phyloP scores from a whole-genome alignment of 2,329 filamentous ascomycete species.

The Scedosporium dehoogii region DNA sequence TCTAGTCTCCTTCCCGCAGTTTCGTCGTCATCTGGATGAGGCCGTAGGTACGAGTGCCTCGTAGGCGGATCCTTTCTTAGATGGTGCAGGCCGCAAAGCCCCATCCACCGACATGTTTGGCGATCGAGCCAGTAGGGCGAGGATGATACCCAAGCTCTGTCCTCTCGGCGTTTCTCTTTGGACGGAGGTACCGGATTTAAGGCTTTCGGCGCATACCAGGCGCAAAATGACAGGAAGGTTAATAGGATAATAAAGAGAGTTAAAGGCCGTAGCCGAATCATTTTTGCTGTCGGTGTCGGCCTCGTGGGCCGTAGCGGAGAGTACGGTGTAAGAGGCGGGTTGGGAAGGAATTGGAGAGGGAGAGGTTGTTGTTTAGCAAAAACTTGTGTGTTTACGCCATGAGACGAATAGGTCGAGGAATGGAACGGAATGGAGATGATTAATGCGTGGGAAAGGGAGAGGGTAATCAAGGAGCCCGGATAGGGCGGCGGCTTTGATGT shows the following conservation, averaged over 20 bases:
- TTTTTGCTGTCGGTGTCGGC: constrained; percentile 11
- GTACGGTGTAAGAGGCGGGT: background rate
- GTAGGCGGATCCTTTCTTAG: constrained; percentile 49
- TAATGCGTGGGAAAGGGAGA: background rate
- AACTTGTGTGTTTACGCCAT: background rate
- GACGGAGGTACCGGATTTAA: constrained; percentile 56
- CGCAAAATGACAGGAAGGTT: constrained; percentile 34
- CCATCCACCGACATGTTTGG: constrained; percentile 68
- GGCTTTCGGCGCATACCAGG: constrained; percentile 40
- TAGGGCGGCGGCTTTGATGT: background rate
- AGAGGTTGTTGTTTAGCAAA: background rate
- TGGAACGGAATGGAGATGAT: background rate
- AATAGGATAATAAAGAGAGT: constrained; percentile 27
- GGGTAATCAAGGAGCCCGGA: background rate
- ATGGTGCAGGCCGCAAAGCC: constrained; percentile 70
- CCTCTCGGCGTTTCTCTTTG: constrained; percentile 50
- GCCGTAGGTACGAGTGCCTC: constrained; percentile 16
- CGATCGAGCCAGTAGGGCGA: constrained; percentile 66
- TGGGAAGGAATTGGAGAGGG: background rate
- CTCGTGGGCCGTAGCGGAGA: background rate
- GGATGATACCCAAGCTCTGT: constrained; percentile 58
- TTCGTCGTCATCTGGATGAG: constrained; percentile 16
- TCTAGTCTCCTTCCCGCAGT: constrained; percentile 23
- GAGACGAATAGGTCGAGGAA: background rate
- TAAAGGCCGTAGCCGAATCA: constrained; percentile 38